Evolutionary conservation across 139 green algal species (phyloP), one percentile per base, ranked within the genome.

Genomic region (Haematococcus lacustris): DNA sequence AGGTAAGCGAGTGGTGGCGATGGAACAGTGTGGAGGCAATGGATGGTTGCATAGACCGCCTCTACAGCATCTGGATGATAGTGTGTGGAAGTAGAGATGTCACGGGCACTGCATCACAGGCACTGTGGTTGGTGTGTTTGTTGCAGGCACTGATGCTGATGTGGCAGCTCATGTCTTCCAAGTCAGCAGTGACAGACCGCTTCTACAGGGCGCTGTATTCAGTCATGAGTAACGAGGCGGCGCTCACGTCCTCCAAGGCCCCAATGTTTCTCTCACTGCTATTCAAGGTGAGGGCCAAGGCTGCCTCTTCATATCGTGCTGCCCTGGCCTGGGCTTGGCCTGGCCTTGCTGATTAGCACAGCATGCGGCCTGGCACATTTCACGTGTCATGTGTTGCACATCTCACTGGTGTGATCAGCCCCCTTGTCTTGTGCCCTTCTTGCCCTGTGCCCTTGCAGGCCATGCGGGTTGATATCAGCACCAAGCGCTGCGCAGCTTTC

Each of bases 161-260:
- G 33, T 89, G 90, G 72, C 92, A 98, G 85, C 84, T 98, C 61
- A 67, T 85, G 50, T 76, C 70, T 2, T 65, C 73, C 3, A 23
- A 64, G 21, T 76, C 71, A 37, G 80, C 93, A 1, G 73, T 93
- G 9, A 87, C 59, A 1, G 93, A 97, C 81, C 82, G 94, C 68
- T 97, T 93, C 85, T 97, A 95, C 84, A 82, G 92, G 21, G 90
- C 92, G 0, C 86, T 98, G 35, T 98, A 97, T 78, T 78, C 82
- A 0, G 81, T 86, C n/a, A 72, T 98, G 71, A 53, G 89, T n/a
- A 75, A 79, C 1, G 85, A 76, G 21, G 75, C 69, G 23, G 51
- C 73, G 26, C 57, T 60, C 32, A 68, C 73, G 23, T 88, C 83
- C 25, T 85, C 70, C 63, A 90, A 93, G 80, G 80, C 86, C 0